Evolutionary conservation across 257 asterid genomes (phyloP).

Genomic region (Ocimum tenuiflorum): DNA sequence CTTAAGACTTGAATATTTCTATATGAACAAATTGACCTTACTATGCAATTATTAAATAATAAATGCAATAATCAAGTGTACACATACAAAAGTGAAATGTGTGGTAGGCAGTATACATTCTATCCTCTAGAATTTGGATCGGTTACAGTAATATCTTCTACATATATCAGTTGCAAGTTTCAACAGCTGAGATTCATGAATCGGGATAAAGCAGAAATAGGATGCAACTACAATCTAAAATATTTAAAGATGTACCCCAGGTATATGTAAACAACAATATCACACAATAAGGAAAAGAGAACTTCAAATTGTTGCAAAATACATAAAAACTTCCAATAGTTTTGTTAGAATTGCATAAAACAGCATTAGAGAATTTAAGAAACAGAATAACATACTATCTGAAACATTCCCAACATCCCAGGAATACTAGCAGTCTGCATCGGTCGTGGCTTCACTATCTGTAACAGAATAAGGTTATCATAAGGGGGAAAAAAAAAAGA

Average conservation of each 20-base stretch:
- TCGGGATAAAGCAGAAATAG: not conserved
- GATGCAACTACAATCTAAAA: not conserved
- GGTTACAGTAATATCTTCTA: not conserved
- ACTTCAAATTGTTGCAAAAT: not conserved
- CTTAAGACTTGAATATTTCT: not conserved
- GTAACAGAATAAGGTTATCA: slow-evolving; percentile 24
- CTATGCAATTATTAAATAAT: not conserved
- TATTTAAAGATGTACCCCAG: not conserved
- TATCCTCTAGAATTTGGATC: not conserved
- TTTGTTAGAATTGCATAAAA: not conserved
- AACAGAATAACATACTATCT: slow-evolving; percentile 51
- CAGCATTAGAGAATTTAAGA: not conserved
- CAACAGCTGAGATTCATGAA: not conserved
- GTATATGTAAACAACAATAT: not conserved
- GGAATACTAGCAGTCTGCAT: slow-evolving; percentile 99
- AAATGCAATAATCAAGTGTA: not conserved
- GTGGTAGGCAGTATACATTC: too few relatives aligned
- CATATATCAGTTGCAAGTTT: not conserved
- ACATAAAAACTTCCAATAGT: not conserved
- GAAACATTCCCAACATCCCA: slow-evolving; percentile 98
- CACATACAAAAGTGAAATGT: not conserved
- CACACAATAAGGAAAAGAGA: slow-evolving; percentile 1
- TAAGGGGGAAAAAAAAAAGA: slow-evolving; percentile 1
- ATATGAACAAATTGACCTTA: not conserved
- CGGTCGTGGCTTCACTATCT: slow-evolving; percentile 92